Conservation (phyloP, 2,329 filamentous ascomycete genomes). For the Ophiocordyceps camponoti-leonardi region DNA sequence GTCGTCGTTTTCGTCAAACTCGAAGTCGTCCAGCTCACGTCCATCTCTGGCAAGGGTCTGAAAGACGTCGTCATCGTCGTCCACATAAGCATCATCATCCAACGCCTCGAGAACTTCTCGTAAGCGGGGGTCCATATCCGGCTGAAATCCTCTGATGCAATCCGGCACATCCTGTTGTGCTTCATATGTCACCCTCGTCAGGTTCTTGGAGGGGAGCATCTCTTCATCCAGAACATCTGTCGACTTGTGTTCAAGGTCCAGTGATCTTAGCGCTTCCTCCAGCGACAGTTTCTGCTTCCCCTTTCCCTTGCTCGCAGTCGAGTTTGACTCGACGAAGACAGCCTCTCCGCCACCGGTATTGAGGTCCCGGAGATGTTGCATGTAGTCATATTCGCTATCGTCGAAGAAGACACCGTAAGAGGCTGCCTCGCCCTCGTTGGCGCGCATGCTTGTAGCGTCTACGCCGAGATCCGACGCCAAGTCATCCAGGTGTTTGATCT, state of each 20-base stretch:
- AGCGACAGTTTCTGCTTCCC: slow-evolving; percentile 60
- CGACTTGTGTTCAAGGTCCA: slow-evolving; percentile 36
- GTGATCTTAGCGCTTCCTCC: slow-evolving; percentile 61
- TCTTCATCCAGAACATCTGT: slow-evolving; percentile 52
- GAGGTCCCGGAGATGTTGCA: slow-evolving; percentile 96
- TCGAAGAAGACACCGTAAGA: slow-evolving; percentile 89
- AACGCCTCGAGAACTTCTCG: slow-evolving; percentile 84
- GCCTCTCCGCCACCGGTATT: slow-evolving; percentile 54
- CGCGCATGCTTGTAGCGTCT: slow-evolving; percentile 47
- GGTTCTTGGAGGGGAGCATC: slow-evolving; percentile 63
- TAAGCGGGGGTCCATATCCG: slow-evolving; percentile 90
- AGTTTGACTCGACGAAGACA: slow-evolving; percentile 65
- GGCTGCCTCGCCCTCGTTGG: slow-evolving; percentile 92
- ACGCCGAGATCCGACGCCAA: slow-evolving; percentile 59
- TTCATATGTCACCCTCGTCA: slow-evolving; percentile 66
- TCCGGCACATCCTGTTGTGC: slow-evolving; percentile 88
- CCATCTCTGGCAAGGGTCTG: slow-evolving; percentile 51
- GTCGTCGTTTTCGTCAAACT: slow-evolving; percentile 54
- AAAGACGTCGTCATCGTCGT: slow-evolving; percentile 81
- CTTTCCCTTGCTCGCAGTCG: slow-evolving; percentile 48
- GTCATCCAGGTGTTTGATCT: slow-evolving; percentile 54
- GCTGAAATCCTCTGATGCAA: slow-evolving; percentile 81
- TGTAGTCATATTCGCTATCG: slow-evolving; percentile 94
- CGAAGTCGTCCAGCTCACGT: slow-evolving; percentile 57
- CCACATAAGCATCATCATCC: slow-evolving; percentile 90